A percentile compares a stretch with the other conserved stretches of the same genome.
Conservation (phyloP, 208 protist genomes). For the Endotrypanum monterogeii region DNA sequence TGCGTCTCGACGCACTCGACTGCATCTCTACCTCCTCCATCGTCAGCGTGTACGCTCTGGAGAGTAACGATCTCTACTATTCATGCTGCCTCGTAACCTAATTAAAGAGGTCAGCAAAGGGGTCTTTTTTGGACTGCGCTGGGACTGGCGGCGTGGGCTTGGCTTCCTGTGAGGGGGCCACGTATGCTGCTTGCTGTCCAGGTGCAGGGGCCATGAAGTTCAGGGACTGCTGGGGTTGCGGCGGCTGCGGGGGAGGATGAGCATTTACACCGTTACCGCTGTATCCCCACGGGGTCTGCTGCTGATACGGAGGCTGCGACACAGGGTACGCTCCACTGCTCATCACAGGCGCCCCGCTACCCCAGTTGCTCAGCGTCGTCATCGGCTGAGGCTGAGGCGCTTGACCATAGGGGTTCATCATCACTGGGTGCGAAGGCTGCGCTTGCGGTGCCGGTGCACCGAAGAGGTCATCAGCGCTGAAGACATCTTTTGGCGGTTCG, state of each 20-base stretch:
- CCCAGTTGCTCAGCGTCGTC: slow-evolving; percentile 22
- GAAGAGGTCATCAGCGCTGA: slow-evolving; percentile 63
- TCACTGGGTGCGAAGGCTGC: slow-evolving; percentile 27
- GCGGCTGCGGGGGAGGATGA: not conserved
- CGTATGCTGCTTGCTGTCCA: slow-evolving; percentile 31
- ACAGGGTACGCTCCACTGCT: slow-evolving; percentile 20
- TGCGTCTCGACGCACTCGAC: not conserved
- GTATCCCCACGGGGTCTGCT: slow-evolving; percentile 2
- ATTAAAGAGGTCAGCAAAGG: slow-evolving; percentile 78
- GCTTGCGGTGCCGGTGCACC: slow-evolving; percentile 27
- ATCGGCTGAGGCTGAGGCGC: slow-evolving; percentile 7
- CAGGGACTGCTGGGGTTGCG: slow-evolving; percentile 34
- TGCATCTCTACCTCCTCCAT: not conserved
- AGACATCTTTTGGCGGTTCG: slow-evolving; percentile 38
- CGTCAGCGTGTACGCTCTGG: not conserved
- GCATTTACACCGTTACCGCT: slow-evolving; percentile 1
- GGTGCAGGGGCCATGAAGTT: slow-evolving; percentile 57
- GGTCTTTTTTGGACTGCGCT: slow-evolving; percentile 43
- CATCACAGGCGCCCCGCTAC: slow-evolving; percentile 20
- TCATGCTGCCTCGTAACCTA: too few species aligned
- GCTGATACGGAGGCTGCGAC: slow-evolving; percentile 25
- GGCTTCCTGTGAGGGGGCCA: not conserved
- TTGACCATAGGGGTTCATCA: slow-evolving; percentile 18
- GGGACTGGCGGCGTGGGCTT: slow-evolving; percentile 4
- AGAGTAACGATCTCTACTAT: too few species aligned